These are phyloP conservation scores for Nothophytophthora sp. DNA, from an alignment of 352 stramenopile genomes.

Conservation along the genomic window DNA sequence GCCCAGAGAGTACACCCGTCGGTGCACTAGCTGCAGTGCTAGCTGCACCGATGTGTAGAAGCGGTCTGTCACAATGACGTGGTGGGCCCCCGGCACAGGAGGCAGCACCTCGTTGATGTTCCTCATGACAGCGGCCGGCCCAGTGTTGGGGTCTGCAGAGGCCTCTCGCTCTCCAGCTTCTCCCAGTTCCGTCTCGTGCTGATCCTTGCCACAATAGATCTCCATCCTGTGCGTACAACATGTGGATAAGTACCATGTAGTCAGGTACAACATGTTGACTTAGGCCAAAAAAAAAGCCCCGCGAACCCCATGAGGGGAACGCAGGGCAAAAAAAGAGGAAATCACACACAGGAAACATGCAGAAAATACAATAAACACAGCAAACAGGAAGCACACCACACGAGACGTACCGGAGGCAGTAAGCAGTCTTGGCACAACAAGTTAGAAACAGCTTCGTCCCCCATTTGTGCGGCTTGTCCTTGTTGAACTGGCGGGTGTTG, in stretches of 20 bases:
- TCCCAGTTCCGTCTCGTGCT: constrained; percentile 1
- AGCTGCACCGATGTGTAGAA: constrained; percentile 24
- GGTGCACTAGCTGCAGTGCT: constrained; percentile 11
- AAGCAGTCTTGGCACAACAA: constrained; percentile 8
- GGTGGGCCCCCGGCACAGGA: not conserved
- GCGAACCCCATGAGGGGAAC: not conserved
- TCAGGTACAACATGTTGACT: not conserved
- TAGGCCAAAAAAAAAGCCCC: too few species aligned
- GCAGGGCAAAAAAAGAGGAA: not conserved
- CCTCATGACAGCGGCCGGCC: constrained; percentile 4
- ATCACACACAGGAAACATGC: not conserved
- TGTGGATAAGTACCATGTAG: not conserved
- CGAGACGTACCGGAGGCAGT: constrained; percentile 10
- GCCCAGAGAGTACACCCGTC: constrained; percentile 10
- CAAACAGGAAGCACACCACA: not conserved
- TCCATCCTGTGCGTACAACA: constrained; percentile 4
- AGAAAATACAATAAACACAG: not conserved
- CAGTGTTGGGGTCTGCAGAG: constrained; percentile 8
- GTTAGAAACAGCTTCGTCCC: constrained; percentile 13
- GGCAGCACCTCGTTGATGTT: constrained; percentile 9
- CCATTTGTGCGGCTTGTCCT: constrained; percentile 13
- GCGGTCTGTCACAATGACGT: constrained; percentile 10
- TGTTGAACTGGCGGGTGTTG: constrained; percentile 10
- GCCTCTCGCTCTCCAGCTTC: not conserved
- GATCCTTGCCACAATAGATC: constrained; percentile 6